Conservation (phyloP, 139 green algal genomes). For the Micromonas pusilla region DNA sequence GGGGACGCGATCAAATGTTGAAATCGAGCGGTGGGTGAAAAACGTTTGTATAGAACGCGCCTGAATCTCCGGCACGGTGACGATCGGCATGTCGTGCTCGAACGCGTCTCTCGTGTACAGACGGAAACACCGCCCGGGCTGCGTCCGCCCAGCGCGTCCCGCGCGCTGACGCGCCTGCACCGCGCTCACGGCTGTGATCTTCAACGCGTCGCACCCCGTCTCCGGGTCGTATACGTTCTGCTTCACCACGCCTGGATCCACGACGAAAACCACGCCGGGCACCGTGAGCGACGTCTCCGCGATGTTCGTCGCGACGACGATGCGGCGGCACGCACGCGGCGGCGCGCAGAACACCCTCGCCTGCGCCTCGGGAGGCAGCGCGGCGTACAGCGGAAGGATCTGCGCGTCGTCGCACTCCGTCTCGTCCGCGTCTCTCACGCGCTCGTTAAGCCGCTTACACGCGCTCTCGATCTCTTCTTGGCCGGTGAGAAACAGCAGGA, state of each 20-base stretch:
- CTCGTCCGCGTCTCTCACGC: constrained; percentile 50
- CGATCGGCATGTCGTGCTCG: constrained; percentile 69
- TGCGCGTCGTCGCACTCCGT: constrained; percentile 58
- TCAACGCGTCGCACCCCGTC: constrained; percentile 77
- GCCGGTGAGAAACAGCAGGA: constrained; percentile 88
- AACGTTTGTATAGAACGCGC: no score
- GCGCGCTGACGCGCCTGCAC: constrained; percentile 84
- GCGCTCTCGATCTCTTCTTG: constrained; percentile 87
- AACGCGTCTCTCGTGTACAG: constrained; percentile 81
- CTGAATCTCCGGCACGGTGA: constrained; percentile 87
- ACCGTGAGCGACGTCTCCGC: constrained; percentile 93
- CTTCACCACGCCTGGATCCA: constrained; percentile 76
- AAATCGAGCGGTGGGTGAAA: no score
- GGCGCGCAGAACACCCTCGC: constrained; percentile 70
- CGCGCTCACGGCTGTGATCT: constrained; percentile 65
- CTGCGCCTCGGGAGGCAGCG: constrained; percentile 77
- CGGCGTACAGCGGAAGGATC: constrained; percentile 83
- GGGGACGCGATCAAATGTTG: no score
- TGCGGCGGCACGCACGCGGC: constrained; percentile 57
- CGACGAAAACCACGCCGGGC: constrained; percentile 43
- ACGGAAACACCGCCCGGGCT: constrained; percentile 71
- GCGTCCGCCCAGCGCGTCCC: constrained; percentile 77
- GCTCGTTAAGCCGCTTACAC: background rate
- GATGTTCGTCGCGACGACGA: constrained; percentile 93
- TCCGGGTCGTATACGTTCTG: constrained; percentile 80